These are phyloP conservation scores for Corrigiola litoralis DNA, from an alignment of 179 eudicot species.

Conservation along the genomic window DNA sequence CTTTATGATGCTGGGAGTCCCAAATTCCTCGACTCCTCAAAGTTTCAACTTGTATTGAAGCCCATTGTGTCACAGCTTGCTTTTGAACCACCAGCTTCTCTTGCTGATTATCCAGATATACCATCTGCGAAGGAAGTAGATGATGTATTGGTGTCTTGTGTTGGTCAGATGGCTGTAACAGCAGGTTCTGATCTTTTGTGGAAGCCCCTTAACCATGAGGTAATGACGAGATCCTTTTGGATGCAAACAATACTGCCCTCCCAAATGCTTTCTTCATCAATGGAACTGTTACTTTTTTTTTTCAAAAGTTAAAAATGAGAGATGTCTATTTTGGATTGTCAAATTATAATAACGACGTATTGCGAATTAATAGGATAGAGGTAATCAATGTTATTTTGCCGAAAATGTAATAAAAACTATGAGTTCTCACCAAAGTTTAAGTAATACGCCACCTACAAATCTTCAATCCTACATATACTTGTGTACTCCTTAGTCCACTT, in stretches of 20 bases:
- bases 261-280: background rate
- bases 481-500: too few species aligned
- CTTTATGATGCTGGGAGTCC: conserved; percentile 68
- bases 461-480: too few species aligned
- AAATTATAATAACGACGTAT: too few species aligned
- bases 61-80: conserved; percentile 81
- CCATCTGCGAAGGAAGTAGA: conserved; percentile 71
- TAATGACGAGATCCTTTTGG: conserved; percentile 21
- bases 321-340: too few species aligned
- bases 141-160: conserved; percentile 63
- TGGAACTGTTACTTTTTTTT: background rate
- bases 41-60: conserved; percentile 73
- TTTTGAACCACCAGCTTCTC: conserved; percentile 56
- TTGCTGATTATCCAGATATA: conserved; percentile 42
- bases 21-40: conserved; percentile 73
- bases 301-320: too few species aligned
- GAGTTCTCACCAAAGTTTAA: too few species aligned
- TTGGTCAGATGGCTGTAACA: conserved; percentile 93
- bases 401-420: too few species aligned
- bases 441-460: too few species aligned
- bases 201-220: conserved; percentile 95
- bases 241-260: background rate
- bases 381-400: too few species aligned
- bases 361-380: too few species aligned
- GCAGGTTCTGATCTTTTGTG: conserved; percentile 89